Conservation (phyloP, 1,284 basidiomycete genomes). For the Megacollybia platyphylla region DNA sequence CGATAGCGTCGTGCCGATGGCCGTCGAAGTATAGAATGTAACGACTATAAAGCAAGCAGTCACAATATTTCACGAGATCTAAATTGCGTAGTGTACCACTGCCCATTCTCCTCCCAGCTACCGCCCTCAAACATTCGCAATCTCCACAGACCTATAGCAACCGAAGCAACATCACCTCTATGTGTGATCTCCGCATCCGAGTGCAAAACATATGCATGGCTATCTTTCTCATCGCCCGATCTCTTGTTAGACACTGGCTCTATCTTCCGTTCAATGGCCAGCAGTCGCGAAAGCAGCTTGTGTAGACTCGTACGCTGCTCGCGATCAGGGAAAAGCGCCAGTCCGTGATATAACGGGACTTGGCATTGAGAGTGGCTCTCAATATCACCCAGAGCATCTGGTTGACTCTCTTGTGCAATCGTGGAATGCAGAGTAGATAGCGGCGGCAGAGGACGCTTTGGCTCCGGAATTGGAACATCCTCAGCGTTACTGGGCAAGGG, state of each 20-base stretch:
- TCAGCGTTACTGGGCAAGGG: conserved; percentile 20
- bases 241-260: conserved; percentile 4
- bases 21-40: conserved; percentile 40
- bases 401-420: conserved; percentile 3
- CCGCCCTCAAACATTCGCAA: conserved; percentile 59
- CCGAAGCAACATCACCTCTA: conserved; percentile 44
- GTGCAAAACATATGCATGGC: conserved; percentile 57
- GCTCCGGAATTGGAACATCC: conserved; percentile 10
- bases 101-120: conserved; percentile 17
- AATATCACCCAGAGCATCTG: conserved; percentile 11
- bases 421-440: conserved; percentile 25
- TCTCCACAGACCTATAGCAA: conserved; percentile 65
- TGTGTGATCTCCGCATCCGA: conserved; percentile 33
- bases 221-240: conserved; percentile 24
- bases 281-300: conserved; percentile 29
- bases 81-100: conserved; percentile 7
- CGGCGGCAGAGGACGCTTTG: conserved; percentile 11
- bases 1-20: conserved; percentile 44
- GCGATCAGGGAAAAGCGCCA: conserved; percentile 45
- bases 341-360: conserved; percentile 55
- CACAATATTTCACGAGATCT: not conserved
- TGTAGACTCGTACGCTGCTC: conserved; percentile 47
- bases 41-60: not conserved
- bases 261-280: conserved; percentile 30
- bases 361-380: conserved; percentile 24